Conservation (phyloP, 2,329 filamentous ascomycete species). For the Ophiostoma montium region DNA sequence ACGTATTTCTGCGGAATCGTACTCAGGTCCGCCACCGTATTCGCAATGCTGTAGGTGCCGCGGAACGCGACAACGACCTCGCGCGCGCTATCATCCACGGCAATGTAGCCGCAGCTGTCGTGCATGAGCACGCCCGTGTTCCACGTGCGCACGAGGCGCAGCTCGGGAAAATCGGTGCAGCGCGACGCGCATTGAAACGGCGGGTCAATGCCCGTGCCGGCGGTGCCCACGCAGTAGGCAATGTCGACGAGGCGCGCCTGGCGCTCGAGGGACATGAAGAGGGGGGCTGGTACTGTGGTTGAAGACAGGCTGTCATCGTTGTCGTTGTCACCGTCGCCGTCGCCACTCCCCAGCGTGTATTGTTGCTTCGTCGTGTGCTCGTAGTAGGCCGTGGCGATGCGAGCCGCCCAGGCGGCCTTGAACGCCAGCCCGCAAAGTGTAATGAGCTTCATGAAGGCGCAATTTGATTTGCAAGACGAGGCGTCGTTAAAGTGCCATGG, state of each 20-base stretch:
- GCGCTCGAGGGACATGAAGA: conserved; percentile 77
- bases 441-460: background rate
- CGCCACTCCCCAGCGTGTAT: background rate
- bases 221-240: conserved; percentile 78
- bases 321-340: background rate
- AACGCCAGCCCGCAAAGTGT: background rate
- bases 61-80: conserved; percentile 74
- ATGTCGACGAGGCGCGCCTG: conserved; percentile 87
- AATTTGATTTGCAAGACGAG: background rate
- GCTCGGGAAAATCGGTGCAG: conserved; percentile 67
- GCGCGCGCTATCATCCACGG: conserved; percentile 52
- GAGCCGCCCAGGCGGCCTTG: background rate
- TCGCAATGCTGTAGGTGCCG: conserved; percentile 86
- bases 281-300: conserved; percentile 35
- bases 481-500: no score
- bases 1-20: conserved; percentile 82
- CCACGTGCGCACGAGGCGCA: conserved; percentile 75
- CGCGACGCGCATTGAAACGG: conserved; percentile 79
- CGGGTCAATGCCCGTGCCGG: conserved; percentile 68
- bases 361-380: background rate
- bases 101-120: conserved; percentile 89
- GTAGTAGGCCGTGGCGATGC: background rate
- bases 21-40: conserved; percentile 80
- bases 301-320: no score
- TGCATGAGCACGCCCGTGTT: conserved; percentile 76